Conservation (phyloP, 225 moss, liverwort and hornwort genomes). For the Bryum argenteum region DNA sequence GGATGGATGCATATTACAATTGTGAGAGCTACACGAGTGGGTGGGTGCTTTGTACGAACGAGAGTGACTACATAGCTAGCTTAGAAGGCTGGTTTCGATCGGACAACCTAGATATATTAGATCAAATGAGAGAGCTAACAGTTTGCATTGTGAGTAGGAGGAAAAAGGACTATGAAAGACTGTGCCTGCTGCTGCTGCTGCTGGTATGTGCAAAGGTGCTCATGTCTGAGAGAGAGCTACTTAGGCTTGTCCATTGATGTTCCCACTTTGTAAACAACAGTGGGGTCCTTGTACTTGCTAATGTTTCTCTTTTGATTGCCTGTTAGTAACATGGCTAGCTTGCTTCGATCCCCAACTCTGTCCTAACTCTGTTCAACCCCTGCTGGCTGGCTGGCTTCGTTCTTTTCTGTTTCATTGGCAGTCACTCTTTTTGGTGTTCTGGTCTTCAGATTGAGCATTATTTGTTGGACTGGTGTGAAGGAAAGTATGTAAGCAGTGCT, state of each 20-base stretch:
- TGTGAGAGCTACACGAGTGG: constrained; percentile 22
- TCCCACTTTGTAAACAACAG: constrained; percentile 40
- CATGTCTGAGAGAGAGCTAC: constrained; percentile 3
- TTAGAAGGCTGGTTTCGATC: constrained; percentile 34
- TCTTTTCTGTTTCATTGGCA: too few species aligned
- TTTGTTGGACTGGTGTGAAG: too few species aligned
- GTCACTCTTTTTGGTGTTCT: too few species aligned
- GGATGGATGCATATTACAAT: constrained; percentile 5
- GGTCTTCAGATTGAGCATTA: too few species aligned
- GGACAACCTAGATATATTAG: constrained; percentile 10
- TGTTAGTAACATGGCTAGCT: constrained; percentile 16
- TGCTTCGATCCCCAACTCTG: neutral
- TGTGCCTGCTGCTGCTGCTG: constrained; percentile 8
- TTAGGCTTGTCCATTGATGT: constrained; percentile 42
- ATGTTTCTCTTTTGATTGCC: constrained; percentile 22
- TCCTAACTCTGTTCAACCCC: too few species aligned
- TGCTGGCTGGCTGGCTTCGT: too few species aligned
- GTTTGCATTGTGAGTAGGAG: too few species aligned
- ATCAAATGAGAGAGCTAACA: neutral
- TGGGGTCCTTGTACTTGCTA: constrained; percentile 37
- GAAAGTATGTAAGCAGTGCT: too few species aligned
- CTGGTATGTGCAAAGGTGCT: constrained; percentile 30
- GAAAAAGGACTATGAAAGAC: constrained; percentile 20
- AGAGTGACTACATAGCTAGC: neutral
- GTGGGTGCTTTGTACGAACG: constrained; percentile 11